Evolutionary conservation across 352 stramenopile genomes (phyloP).

Genomic region (Globisporangium yorkense): DNA sequence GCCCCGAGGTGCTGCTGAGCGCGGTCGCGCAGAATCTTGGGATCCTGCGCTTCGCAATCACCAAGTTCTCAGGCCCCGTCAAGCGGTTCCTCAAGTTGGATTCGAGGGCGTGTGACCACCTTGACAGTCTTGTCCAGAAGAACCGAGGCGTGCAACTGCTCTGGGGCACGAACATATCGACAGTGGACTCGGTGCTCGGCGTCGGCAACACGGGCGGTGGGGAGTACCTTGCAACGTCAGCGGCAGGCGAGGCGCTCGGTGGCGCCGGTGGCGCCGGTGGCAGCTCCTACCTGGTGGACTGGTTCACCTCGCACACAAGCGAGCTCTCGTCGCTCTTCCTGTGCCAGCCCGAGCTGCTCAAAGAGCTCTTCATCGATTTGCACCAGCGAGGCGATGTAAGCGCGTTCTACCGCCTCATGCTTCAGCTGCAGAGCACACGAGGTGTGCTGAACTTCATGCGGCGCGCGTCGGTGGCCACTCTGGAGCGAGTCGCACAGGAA

Average conservation of each 20-base stretch:
- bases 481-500: conserved; percentile 56
- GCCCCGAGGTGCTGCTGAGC: conserved; percentile 57
- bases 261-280: conserved; percentile 6
- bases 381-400: conserved; percentile 38
- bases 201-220: conserved; percentile 6
- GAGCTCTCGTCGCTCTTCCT: conserved; percentile 52
- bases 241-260: conserved; percentile 2
- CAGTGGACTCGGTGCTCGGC: background rate
- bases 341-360: conserved; percentile 44
- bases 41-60: conserved; percentile 67
- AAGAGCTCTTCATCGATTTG: conserved; percentile 62
- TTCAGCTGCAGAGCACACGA: conserved; percentile 46
- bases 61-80: conserved; percentile 56
- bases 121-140: conserved; percentile 42
- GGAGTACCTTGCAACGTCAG: conserved; percentile 6
- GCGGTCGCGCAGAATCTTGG: conserved; percentile 55
- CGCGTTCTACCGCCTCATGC: conserved; percentile 60
- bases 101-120: conserved; percentile 40
- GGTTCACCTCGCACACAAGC: conserved; percentile 47
- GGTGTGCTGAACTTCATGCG: conserved; percentile 60
- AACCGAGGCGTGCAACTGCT: conserved; percentile 56
- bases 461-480: conserved; percentile 34
- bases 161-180: conserved; percentile 32
- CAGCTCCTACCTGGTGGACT: conserved; percentile 35
- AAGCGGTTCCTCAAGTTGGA: conserved; percentile 66